Evolutionary conservation across 106 monocot genomes (phyloP).

Genomic region (Chionographis japonica): DNA sequence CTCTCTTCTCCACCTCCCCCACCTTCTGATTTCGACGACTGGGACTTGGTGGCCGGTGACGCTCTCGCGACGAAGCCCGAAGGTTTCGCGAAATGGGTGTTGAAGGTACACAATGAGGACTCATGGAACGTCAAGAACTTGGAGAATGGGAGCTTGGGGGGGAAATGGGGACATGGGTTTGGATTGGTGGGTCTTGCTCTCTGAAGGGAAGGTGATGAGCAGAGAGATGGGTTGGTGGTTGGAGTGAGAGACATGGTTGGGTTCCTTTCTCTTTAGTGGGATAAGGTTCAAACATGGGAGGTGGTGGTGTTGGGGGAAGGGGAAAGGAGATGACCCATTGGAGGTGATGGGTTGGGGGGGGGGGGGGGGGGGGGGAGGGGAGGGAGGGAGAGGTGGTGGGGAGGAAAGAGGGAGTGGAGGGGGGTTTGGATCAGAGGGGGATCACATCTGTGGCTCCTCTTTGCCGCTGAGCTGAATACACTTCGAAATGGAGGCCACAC

Average conservation of each 20-base stretch:
- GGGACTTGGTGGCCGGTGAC: constrained; percentile 42
- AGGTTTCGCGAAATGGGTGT: neutral
- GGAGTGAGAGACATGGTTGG: constrained; percentile 33
- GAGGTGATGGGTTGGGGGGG: neutral
- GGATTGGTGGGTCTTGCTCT: constrained; percentile 19
- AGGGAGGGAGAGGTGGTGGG: too few species aligned
- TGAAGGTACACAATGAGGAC: neutral
- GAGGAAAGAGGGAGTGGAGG: neutral
- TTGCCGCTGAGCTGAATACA: neutral
- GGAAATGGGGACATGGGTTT: neutral
- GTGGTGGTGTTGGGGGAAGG: too few species aligned
- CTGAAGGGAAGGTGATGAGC: constrained; percentile 27
- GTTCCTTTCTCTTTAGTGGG: neutral
- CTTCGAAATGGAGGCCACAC: too few species aligned
- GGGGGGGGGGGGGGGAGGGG: too few species aligned
- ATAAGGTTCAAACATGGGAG: neutral
- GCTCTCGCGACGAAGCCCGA: constrained; percentile 13
- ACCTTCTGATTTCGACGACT: constrained; percentile 37
- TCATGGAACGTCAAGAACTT: constrained; percentile 1
- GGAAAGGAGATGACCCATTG: too few species aligned
- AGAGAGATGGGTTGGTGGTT: constrained; percentile 29
- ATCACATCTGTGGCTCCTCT: neutral
- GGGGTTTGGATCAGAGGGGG: neutral
- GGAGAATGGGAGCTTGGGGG: neutral
- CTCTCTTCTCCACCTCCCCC: constrained; percentile 29